Percentiles rank a stretch among this genome's conserved stretches.
phyloP scores from a whole-genome alignment of 305 asterid genomes.

The Solanum chacoense region DNA sequence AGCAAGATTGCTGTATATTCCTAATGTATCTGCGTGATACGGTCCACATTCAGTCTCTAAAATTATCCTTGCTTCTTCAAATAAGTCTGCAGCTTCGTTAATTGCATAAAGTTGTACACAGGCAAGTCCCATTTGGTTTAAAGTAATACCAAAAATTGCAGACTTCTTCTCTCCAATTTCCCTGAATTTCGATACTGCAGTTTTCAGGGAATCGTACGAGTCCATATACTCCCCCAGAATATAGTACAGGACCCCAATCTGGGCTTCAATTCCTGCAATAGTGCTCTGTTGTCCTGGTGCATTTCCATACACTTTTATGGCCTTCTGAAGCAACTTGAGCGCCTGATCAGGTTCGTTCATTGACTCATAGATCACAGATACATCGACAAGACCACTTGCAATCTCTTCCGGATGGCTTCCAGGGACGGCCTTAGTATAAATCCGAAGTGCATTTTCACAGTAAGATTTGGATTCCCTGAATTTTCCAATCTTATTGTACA shows the following conservation, averaged over 20 bases:
- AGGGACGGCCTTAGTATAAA: conserved; percentile 44
- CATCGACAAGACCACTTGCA: conserved; percentile 76
- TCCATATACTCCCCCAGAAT: conserved; percentile 59
- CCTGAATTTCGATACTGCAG: conserved; percentile 48
- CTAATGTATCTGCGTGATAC: conserved; percentile 67
- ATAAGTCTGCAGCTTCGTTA: conserved; percentile 70
- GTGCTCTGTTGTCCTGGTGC: conserved; percentile 67
- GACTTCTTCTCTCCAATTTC: conserved; percentile 60
- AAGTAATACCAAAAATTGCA: conserved; percentile 68
- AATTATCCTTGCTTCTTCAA: conserved; percentile 62
- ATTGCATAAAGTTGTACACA: conserved; percentile 65
- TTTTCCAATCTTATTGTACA: conserved; percentile 75
- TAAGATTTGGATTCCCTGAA: conserved; percentile 58
- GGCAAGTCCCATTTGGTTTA: conserved; percentile 86
- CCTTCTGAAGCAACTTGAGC: conserved; percentile 56
- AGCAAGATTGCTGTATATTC: conserved; percentile 87
- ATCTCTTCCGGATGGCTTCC: conserved; percentile 62
- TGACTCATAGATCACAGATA: conserved; percentile 72
- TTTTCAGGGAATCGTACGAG: conserved; percentile 54
- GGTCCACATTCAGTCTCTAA: conserved; percentile 80
- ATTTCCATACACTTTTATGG: conserved; percentile 48
- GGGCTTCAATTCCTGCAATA: conserved; percentile 88
- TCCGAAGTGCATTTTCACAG: conserved; percentile 70
- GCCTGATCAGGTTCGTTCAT: conserved; percentile 60
- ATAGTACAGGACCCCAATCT: conserved; percentile 77